A percentile compares a stretch with the other conserved stretches of the same genome.
Evolutionary conservation across 2,329 filamentous ascomycete genomes (phyloP).

Genomic region (Amauroascus niger): DNA sequence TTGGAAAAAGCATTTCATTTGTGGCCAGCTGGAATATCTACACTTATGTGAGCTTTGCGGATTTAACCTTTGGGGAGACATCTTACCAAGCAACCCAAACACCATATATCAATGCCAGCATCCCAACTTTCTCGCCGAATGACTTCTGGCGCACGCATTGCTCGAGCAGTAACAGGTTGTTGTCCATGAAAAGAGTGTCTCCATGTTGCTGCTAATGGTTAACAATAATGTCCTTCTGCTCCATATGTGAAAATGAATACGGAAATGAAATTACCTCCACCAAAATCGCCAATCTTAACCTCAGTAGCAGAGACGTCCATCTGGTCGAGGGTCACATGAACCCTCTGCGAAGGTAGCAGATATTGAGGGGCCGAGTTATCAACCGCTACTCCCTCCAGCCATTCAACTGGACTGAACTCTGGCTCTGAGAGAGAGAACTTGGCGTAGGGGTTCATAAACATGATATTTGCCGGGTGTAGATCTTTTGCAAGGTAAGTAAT

Average conservation of each 20-base stretch:
- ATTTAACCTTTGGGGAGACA: conserved; percentile 5
- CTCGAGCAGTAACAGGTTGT: conserved; percentile 16
- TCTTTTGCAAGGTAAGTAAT: conserved; percentile 14
- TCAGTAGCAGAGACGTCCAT: conserved; percentile 13
- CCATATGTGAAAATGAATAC: neutral
- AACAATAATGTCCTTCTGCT: conserved; percentile 1
- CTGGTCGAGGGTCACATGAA: conserved; percentile 15
- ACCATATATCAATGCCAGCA: conserved; percentile 19
- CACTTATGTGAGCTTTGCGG: neutral
- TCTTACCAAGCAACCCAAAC: conserved; percentile 21
- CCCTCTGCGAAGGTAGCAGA: conserved; percentile 19
- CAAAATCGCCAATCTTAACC: conserved; percentile 21
- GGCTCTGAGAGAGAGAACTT: no score
- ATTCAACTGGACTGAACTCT: no score
- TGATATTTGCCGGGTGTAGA: conserved; percentile 21
- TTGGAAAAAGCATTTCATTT: conserved; percentile 18
- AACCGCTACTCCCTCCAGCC: conserved; percentile 7
- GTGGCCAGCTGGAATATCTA: conserved; percentile 22
- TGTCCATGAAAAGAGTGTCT: conserved; percentile 8
- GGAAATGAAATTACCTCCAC: conserved; percentile 18
- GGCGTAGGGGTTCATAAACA: no score
- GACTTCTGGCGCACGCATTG: conserved; percentile 20
- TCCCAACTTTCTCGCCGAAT: conserved; percentile 16
- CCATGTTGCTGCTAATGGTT: conserved; percentile 8
- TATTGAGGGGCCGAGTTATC: conserved; percentile 20